A percentile compares a stretch with the other conserved stretches of the same genome.
phyloP scores from a whole-genome alignment of 2,329 filamentous ascomycete genomes.

The Talaromyces amestolkiae region DNA sequence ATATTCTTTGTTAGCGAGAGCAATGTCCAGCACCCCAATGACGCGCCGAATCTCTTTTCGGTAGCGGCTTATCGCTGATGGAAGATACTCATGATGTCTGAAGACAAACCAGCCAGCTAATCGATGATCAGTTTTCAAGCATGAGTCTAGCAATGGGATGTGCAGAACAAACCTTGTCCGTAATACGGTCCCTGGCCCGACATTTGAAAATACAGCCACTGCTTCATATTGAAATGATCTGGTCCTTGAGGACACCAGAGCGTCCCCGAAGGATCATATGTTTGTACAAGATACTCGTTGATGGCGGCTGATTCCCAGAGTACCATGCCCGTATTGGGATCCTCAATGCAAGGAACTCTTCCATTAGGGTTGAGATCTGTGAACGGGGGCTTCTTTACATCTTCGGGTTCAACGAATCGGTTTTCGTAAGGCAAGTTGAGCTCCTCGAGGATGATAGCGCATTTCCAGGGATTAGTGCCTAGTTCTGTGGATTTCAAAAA shows the following conservation, averaged over 20 bases:
- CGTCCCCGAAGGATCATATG: not conserved
- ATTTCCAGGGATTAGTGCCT: conserved; percentile 22
- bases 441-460: conserved; percentile 29
- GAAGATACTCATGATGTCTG: conserved; percentile 6
- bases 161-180: conserved; percentile 10
- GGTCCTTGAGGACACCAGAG: conserved; percentile 7
- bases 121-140: not conserved
- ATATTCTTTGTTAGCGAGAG: conserved; percentile 8
- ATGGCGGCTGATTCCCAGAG: conserved; percentile 15
- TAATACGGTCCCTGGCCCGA: conserved; percentile 18
- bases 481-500: not conserved
- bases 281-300: conserved; percentile 15
- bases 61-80: conserved; percentile 12
- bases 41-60: conserved; percentile 10
- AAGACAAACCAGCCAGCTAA: conserved; percentile 14
- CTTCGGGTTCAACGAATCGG: conserved; percentile 19
- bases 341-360: conserved; percentile 14
- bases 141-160: not conserved
- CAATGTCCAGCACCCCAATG: conserved; percentile 11
- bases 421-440: conserved; percentile 27
- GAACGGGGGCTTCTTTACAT: conserved; percentile 21
- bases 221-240: conserved; percentile 11
- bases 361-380: conserved; percentile 18
- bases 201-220: conserved; percentile 17
- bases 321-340: conserved; percentile 13